These are phyloP conservation scores for Emericellopsis terricola DNA, from an alignment of 495 filamentous ascomycete species.

Conservation along the genomic window DNA sequence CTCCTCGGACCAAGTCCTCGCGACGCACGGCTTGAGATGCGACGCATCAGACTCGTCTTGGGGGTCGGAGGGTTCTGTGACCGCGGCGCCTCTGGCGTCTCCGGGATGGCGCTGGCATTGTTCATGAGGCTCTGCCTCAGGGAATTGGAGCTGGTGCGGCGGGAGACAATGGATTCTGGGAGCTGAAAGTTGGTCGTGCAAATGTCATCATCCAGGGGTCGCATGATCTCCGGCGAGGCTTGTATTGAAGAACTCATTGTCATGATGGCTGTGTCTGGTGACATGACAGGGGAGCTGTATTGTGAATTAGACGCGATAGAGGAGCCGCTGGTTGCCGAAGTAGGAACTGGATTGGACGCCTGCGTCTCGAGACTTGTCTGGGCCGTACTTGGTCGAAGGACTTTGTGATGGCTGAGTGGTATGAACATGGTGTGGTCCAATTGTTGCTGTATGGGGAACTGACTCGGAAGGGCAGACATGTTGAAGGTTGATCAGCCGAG, in stretches of 20 bases:
- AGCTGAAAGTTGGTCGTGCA: constrained; percentile 18
- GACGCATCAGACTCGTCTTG: constrained; percentile 20
- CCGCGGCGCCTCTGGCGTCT: constrained; percentile 2
- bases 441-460: neutral
- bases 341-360: constrained; percentile 14
- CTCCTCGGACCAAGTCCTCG: constrained; percentile 22
- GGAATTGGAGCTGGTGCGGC: constrained; percentile 19
- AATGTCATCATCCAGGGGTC: constrained; percentile 10
- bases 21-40: constrained; percentile 23
- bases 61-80: neutral
- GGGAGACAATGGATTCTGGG: constrained; percentile 23
- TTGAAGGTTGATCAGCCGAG: no score
- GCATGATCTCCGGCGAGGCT: constrained; percentile 20
- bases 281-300: constrained; percentile 22
- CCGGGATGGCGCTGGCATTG: constrained; percentile 12
- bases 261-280: constrained; percentile 17
- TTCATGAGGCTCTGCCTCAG: constrained; percentile 4
- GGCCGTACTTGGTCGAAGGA: constrained; percentile 20
- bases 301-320: constrained; percentile 21
- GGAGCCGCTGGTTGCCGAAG: constrained; percentile 23
- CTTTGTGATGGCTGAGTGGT: constrained; percentile 14
- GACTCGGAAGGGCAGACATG: neutral
- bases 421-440: constrained; percentile 13
- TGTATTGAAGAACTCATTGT: constrained; percentile 22
- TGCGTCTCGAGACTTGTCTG: constrained; percentile 16